These are phyloP conservation scores for Malassezia obtusa DNA, from an alignment of 1,284 basidiomycete genomes.

Conservation along the genomic window DNA sequence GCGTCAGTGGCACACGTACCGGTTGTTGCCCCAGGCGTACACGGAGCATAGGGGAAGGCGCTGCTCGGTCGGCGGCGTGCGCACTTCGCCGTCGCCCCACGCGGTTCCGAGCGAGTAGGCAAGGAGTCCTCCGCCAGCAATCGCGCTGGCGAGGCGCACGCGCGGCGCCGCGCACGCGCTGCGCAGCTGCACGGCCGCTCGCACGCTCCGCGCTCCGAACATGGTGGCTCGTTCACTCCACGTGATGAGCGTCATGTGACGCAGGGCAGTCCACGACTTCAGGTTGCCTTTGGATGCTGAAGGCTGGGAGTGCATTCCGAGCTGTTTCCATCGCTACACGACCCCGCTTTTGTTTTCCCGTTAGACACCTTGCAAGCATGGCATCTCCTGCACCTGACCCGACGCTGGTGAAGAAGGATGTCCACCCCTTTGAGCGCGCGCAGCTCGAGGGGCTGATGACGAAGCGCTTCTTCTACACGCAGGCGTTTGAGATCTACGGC, in stretches of 20 bases:
- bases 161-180: not conserved
- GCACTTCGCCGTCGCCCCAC: not conserved
- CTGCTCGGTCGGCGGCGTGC: slow-evolving; percentile 7
- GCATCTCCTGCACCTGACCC: not conserved
- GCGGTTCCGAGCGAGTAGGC: not conserved
- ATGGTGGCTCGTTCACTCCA: not conserved
- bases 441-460: slow-evolving; percentile 78
- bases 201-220: not conserved
- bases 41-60: slow-evolving; percentile 5
- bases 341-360: no score
- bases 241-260: not conserved
- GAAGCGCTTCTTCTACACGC: slow-evolving; percentile 92
- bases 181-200: not conserved
- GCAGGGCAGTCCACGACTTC: not conserved
- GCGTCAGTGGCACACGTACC: not conserved
- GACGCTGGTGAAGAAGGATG: slow-evolving; percentile 46
- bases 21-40: slow-evolving; percentile 12
- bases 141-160: not conserved
- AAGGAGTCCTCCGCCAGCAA: not conserved
- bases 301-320: not conserved
- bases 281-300: slow-evolving; percentile 1
- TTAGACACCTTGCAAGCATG: not conserved
- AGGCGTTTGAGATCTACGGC: slow-evolving; percentile 96
- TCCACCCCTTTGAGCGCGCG: slow-evolving; percentile 78
- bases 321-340: not conserved